phyloP scores from a whole-genome alignment of 148 eudicot genomes.

The Rhododendron ferrugineum region DNA sequence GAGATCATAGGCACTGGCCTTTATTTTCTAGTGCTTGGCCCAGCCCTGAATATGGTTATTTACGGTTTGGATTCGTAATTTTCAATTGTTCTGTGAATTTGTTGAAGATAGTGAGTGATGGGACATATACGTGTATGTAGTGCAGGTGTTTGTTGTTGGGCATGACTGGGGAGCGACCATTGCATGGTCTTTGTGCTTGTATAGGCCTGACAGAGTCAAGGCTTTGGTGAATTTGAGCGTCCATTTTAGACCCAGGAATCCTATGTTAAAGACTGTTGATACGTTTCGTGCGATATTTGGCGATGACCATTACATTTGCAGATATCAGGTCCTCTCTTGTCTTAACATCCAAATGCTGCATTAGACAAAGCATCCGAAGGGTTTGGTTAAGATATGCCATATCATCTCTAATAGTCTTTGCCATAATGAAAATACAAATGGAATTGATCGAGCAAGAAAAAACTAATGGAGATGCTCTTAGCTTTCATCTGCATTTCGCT shows the following conservation, averaged over 20 bases:
- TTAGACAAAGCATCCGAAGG: background rate
- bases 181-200: slow-evolving; percentile 4
- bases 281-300: background rate
- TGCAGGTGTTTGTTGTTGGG: slow-evolving; percentile 9
- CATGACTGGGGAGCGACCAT: slow-evolving; percentile 9
- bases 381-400: too few species aligned
- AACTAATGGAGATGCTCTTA: too few species aligned
- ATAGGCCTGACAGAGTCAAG: slow-evolving; percentile 13
- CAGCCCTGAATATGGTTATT: too few species aligned
- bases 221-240: slow-evolving; percentile 15
- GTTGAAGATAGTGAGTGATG: background rate
- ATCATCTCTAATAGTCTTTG: too few species aligned
- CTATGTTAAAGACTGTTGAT: background rate
- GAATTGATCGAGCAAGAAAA: too few species aligned
- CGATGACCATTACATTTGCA: slow-evolving; percentile 10
- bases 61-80: too few species aligned
- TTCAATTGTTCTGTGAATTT: background rate
- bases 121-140: background rate
- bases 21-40: too few species aligned
- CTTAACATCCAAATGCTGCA: background rate
- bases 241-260: slow-evolving; percentile 7
- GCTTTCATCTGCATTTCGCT: too few species aligned
- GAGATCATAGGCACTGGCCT: too few species aligned
- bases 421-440: too few species aligned
- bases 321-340: slow-evolving; percentile 8